Evolutionary conservation across 495 filamentous ascomycete genomes (phyloP).

Genomic region (Penicillium diatomitis): DNA sequence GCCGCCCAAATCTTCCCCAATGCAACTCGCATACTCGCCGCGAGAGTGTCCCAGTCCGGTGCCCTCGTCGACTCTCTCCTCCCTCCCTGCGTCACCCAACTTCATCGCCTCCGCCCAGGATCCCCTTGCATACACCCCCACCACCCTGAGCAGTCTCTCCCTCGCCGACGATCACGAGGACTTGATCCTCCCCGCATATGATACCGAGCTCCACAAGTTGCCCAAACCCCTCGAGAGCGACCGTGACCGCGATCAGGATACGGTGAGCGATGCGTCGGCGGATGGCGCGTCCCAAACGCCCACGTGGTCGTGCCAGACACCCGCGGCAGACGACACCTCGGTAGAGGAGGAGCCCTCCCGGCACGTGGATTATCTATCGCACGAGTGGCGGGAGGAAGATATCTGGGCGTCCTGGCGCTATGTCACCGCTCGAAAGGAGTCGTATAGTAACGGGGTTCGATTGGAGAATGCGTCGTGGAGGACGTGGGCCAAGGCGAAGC

Average conservation of each 20-base stretch:
- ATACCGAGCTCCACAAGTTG: conserved; percentile 24
- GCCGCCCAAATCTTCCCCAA: conserved; percentile 24
- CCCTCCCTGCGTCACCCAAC: conserved; percentile 32
- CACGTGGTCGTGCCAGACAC: conserved; percentile 11
- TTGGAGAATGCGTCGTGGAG: conserved; percentile 97
- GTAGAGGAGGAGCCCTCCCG: conserved; percentile 69
- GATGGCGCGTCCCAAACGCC: conserved; percentile 8
- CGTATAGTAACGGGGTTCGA: conserved; percentile 71
- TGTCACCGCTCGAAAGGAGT: conserved; percentile 65
- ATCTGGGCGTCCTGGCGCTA: conserved; percentile 97
- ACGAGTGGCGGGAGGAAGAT: conserved; percentile 94
- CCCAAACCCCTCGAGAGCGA: conserved; percentile 7
- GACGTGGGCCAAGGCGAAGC: conserved; percentile 91
- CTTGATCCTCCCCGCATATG: conserved; percentile 47
- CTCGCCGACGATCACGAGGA: conserved; percentile 39
- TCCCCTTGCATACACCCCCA: conserved; percentile 37
- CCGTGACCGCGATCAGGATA: background rate
- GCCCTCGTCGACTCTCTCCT: conserved; percentile 28
- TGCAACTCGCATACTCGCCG: conserved; percentile 22
- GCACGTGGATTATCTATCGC: conserved; percentile 94
- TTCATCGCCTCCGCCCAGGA: conserved; percentile 20
- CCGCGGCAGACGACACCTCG: conserved; percentile 74
- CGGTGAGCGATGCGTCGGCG: conserved; percentile 14
- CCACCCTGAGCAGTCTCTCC: conserved; percentile 56
- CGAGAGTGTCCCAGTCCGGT: conserved; percentile 27